These are phyloP conservation scores for Calcarisporium arbuscula DNA, from an alignment of 2,329 filamentous ascomycete species.

Conservation along the genomic window DNA sequence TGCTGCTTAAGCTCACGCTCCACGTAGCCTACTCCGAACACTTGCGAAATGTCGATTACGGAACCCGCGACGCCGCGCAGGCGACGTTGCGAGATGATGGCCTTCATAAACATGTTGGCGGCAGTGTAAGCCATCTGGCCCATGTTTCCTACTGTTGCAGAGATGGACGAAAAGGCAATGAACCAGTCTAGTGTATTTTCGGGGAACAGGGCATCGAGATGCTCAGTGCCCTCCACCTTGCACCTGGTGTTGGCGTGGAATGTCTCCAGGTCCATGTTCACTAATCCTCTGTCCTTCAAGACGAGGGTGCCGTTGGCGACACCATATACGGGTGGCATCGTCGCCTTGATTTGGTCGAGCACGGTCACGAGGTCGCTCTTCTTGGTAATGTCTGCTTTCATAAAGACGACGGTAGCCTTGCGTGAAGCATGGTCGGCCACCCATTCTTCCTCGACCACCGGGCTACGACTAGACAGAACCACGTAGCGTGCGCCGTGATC, in stretches of 20 bases:
- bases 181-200: neutral
- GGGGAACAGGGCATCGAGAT: constrained; percentile 1
- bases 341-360: neutral
- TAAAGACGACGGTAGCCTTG: neutral
- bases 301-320: neutral
- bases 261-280: constrained; percentile 1
- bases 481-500: neutral
- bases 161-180: neutral
- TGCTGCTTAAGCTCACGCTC: neutral
- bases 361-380: neutral
- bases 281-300: neutral
- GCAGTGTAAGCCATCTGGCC: constrained; percentile 1
- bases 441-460: neutral
- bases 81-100: constrained; percentile 1
- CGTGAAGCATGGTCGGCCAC: neutral
- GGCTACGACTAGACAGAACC: constrained; percentile 1
- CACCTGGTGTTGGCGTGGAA: neutral
- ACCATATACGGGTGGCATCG: constrained; percentile 1
- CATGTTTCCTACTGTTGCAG: neutral
- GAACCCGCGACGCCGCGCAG: neutral
- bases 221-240: constrained; percentile 1
- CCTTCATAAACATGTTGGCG: constrained; percentile 3
- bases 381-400: constrained; percentile 2
- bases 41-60: neutral
- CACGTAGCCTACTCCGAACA: constrained; percentile 2